These are phyloP conservation scores for Zasmidium citrigriseum DNA, from an alignment of 2,329 filamentous ascomycete genomes.

Conservation along the genomic window DNA sequence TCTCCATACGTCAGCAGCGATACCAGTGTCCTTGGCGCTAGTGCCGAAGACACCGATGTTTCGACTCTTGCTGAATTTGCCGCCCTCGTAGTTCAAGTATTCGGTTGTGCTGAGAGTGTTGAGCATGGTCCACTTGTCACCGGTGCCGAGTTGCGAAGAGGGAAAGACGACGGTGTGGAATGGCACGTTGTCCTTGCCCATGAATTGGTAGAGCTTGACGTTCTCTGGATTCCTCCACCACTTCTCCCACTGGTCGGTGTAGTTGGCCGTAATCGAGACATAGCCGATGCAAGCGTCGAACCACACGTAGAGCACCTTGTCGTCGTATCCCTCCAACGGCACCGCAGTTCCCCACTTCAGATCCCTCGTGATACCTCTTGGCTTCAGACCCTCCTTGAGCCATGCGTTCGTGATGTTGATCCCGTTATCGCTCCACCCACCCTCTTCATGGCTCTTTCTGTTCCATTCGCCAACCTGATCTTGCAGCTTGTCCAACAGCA, in stretches of 20 bases:
- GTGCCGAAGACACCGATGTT: slow-evolving; percentile 90
- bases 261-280: slow-evolving; percentile 89
- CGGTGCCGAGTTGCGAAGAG: slow-evolving; percentile 78
- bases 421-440: slow-evolving; percentile 75
- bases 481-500: slow-evolving; percentile 83
- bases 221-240: slow-evolving; percentile 93
- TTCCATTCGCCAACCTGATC: slow-evolving; percentile 77
- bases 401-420: slow-evolving; percentile 76
- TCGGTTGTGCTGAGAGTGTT: slow-evolving; percentile 88
- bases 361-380: slow-evolving; percentile 87
- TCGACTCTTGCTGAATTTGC: slow-evolving; percentile 91
- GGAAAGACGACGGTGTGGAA: slow-evolving; percentile 95
- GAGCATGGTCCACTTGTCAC: slow-evolving; percentile 84
- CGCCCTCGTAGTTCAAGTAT: slow-evolving; percentile 83
- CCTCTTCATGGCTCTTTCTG: slow-evolving; percentile 69
- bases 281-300: slow-evolving; percentile 94
- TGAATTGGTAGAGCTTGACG: slow-evolving; percentile 89
- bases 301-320: slow-evolving; percentile 90
- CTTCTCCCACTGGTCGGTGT: slow-evolving; percentile 85
- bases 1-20: slow-evolving; percentile 85
- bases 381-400: slow-evolving; percentile 80
- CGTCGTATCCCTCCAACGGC: slow-evolving; percentile 62
- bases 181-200: slow-evolving; percentile 87
- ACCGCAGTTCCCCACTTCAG: slow-evolving; percentile 81
- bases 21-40: slow-evolving; percentile 81